These are phyloP conservation scores for Globisporangium abappressorium DNA, from an alignment of 352 stramenopile species.

Conservation along the genomic window DNA sequence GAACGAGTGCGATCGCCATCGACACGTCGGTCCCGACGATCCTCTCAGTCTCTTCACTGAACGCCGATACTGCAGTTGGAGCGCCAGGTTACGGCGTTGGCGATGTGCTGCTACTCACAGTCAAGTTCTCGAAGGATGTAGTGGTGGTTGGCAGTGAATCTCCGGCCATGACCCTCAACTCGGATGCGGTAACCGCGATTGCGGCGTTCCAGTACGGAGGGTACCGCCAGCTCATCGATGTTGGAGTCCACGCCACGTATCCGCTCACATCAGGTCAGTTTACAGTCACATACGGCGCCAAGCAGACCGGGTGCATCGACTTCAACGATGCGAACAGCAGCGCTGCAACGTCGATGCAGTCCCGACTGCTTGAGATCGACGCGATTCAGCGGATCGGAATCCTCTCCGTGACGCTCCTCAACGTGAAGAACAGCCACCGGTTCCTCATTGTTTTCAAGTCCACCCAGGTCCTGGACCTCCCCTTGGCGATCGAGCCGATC, in stretches of 20 bases:
- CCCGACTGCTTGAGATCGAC: conserved; percentile 38
- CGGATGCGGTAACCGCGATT: conserved; percentile 22
- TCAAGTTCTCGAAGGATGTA: conserved; percentile 63
- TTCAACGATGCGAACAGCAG: conserved; percentile 43
- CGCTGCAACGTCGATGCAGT: conserved; percentile 39
- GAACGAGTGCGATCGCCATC: conserved; percentile 31
- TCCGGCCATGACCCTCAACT: conserved; percentile 48
- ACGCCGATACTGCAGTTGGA: conserved; percentile 26
- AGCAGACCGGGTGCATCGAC: conserved; percentile 46
- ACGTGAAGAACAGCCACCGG: conserved; percentile 54
- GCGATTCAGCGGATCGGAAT: conserved; percentile 48
- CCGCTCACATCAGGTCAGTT: conserved; percentile 65
- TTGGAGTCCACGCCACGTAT: conserved; percentile 51
- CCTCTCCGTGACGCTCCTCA: conserved; percentile 35
- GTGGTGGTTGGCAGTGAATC: conserved; percentile 26
- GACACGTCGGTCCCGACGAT: conserved; percentile 39
- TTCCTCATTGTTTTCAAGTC: conserved; percentile 62
- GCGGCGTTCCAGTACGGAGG: conserved; percentile 49
- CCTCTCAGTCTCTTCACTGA: conserved; percentile 41
- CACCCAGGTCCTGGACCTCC: conserved; percentile 38
- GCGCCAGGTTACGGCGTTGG: conserved; percentile 54
- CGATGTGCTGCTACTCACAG: conserved; percentile 65
- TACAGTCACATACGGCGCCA: conserved; percentile 39
- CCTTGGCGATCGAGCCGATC: conserved; percentile 30
- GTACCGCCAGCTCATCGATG: conserved; percentile 63